Conservation (phyloP, 495 filamentous ascomycete genomes). For the Rusavskia elegans region DNA sequence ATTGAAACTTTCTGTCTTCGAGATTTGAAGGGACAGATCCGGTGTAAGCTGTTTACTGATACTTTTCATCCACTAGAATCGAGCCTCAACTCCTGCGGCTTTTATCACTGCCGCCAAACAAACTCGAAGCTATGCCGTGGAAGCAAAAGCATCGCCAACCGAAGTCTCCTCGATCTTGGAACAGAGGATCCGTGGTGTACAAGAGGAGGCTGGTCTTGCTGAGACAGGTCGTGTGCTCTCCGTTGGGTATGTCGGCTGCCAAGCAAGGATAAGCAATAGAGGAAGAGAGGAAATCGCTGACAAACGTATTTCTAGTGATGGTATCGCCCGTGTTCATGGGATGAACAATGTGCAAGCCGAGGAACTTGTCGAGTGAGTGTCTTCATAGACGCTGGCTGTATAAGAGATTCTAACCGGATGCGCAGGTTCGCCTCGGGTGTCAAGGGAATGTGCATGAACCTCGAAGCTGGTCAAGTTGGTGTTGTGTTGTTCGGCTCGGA, state of each 20-base stretch:
- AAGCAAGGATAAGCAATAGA: neutral
- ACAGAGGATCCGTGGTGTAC: conserved; percentile 93
- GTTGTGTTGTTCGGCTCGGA: conserved; percentile 99
- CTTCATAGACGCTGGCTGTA: conserved; percentile 9
- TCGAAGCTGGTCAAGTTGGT: conserved; percentile 99
- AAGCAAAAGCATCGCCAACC: conserved; percentile 88
- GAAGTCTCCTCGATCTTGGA: conserved; percentile 99
- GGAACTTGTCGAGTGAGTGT: conserved; percentile 96
- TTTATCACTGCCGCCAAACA: conserved; percentile 59
- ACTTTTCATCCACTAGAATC: conserved; percentile 43
- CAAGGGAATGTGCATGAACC: conserved; percentile 99
- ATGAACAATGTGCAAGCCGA: conserved; percentile 99
- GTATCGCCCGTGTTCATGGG: conserved; percentile 99
- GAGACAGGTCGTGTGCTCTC: conserved; percentile 98
- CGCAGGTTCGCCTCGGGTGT: conserved; percentile 94
- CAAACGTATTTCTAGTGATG: conserved; percentile 52
- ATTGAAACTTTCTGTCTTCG: no score
- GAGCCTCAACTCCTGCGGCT: conserved; percentile 67
- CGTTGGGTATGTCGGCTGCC: conserved; percentile 70
- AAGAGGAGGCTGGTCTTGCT: conserved; percentile 89
- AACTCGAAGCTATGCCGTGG: conserved; percentile 76
- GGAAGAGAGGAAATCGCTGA: neutral
- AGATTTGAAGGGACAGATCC: neutral
- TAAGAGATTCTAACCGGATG: conserved; percentile 23
- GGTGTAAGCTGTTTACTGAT: neutral